Percentiles rank a stretch among this genome's conserved stretches.
phyloP scores from a whole-genome alignment of 768 basidiomycete genomes.

The Lentinula boryana region DNA sequence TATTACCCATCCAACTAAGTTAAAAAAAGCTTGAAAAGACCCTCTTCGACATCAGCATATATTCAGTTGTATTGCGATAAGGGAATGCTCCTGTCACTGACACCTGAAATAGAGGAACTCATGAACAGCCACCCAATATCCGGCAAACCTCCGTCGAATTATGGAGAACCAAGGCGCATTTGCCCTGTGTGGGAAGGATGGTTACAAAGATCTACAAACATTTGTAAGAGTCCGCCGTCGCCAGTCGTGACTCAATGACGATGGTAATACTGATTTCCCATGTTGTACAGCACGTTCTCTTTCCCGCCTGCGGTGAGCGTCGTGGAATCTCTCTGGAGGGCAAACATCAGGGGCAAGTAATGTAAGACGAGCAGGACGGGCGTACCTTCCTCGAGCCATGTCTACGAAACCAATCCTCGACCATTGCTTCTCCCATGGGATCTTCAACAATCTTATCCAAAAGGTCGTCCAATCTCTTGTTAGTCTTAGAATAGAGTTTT shows the following conservation, averaged over 20 bases:
- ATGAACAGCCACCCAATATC: background rate
- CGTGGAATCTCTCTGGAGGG: background rate
- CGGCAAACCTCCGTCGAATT: background rate
- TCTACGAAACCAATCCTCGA: constrained; percentile 2
- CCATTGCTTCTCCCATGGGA: background rate
- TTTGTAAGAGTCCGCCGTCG: background rate
- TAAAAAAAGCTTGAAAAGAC: background rate
- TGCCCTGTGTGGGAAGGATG: background rate
- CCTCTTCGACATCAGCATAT: background rate
- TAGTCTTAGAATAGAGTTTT: constrained; percentile 1
- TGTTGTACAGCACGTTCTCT: background rate
- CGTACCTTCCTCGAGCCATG: background rate
- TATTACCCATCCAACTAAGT: background rate
- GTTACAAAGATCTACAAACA: background rate
- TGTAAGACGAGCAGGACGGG: background rate
- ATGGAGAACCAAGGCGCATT: background rate
- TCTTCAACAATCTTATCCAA: constrained; percentile 1
- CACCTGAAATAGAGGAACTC: background rate
- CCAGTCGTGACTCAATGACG: background rate
- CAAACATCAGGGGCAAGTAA: background rate
- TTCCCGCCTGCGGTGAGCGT: background rate
- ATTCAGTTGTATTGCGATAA: background rate
- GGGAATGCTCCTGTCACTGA: background rate
- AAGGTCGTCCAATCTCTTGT: background rate
- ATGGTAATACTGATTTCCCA: background rate